A percentile compares a stretch with the other conserved stretches of the same genome.
Evolutionary conservation across 371 early-diverging fungal species (phyloP).

Genomic region (Syncephalastrum sp.): DNA sequence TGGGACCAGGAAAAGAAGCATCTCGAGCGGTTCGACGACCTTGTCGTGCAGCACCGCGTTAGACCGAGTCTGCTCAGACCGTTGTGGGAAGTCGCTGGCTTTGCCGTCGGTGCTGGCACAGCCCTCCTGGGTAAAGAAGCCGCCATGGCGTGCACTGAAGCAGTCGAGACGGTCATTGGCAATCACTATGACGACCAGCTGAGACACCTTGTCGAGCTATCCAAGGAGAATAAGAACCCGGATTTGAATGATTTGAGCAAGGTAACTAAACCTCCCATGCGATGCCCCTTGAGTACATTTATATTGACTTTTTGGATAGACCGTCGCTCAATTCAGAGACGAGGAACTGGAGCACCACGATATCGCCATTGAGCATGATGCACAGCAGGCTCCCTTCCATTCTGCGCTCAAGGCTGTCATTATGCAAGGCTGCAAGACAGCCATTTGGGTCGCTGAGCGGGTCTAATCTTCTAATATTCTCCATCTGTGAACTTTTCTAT

Average conservation of each 20-base stretch:
- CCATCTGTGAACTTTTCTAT: neutral
- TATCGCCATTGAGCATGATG: constrained; percentile 87
- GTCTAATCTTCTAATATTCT: constrained; percentile 22
- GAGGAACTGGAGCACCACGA: constrained; percentile 95
- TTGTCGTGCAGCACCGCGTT: constrained; percentile 74
- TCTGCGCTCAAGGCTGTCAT: constrained; percentile 69
- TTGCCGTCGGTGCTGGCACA: constrained; percentile 82
- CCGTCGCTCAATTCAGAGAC: constrained; percentile 85
- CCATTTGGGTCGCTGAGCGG: constrained; percentile 74
- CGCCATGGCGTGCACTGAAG: constrained; percentile 98
- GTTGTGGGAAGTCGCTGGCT: constrained; percentile 88
- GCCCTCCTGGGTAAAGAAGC: constrained; percentile 92
- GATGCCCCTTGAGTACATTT: too few species aligned
- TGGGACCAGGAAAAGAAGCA: constrained; percentile 93
- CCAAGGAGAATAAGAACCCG: constrained; percentile 38
- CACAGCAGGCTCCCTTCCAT: constrained; percentile 82
- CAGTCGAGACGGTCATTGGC: constrained; percentile 97
- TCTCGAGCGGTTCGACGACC: constrained; percentile 72
- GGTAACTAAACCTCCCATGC: constrained; percentile 35
- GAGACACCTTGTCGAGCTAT: constrained; percentile 66
- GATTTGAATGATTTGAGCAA: constrained; percentile 61
- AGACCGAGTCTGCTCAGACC: constrained; percentile 88
- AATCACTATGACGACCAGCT: constrained; percentile 94
- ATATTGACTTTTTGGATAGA: constrained; percentile 11
- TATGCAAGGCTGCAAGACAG: constrained; percentile 79